Evolutionary conservation across 768 basidiomycete species (phyloP), one percentile per base, ranked within the genome.

Genomic region (Pleurotus djamor): DNA sequence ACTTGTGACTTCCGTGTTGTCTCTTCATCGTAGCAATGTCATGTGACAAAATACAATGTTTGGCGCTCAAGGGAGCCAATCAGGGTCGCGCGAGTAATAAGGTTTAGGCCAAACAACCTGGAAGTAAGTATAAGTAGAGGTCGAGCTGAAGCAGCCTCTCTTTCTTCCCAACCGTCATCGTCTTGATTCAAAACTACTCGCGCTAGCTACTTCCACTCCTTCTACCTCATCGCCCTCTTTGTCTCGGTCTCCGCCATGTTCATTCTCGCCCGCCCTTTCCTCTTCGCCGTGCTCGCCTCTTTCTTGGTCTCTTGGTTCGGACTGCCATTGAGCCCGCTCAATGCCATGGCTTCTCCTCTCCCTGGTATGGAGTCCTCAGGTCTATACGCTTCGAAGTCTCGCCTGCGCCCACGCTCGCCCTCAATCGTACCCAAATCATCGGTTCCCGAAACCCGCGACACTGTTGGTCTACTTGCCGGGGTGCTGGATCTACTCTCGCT

Each of bases 231-330:
- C 64, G 47, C 35, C 59, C 59, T 51, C 56, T 64, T 61, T 47
- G 17, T 47, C 63, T 62, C 16, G 12, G 9, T 28, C 16, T 7
- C 37, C 41, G 35, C 35, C 54, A 56, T 56, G 54, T 56, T 44
- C 37, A 56, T 38, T 55, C 58, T 61, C 57, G 48, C 63, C 52
- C 58, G 58, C 57, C 44, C 47, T 56, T 36, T 55, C 59, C 67
- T 76, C 61, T 59, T 80, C 66, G 74, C 73, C 58, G 65, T 80
- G 51, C 72, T 79, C 65, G 72, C 76, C 49, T 64, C 76, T 60
- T 71, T 68, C 59, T 70, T 83, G 63, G 67, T 73, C 50, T 66
- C 73, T 48, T 66, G 77, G 58, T 62, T 73, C 61, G 70, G 73
- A 63, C 50, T 74, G 58, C 68, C 68, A 58, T 66, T 68, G 12